Conservation (phyloP, 2,329 filamentous ascomycete genomes). For the Chlorencoelia australis region DNA sequence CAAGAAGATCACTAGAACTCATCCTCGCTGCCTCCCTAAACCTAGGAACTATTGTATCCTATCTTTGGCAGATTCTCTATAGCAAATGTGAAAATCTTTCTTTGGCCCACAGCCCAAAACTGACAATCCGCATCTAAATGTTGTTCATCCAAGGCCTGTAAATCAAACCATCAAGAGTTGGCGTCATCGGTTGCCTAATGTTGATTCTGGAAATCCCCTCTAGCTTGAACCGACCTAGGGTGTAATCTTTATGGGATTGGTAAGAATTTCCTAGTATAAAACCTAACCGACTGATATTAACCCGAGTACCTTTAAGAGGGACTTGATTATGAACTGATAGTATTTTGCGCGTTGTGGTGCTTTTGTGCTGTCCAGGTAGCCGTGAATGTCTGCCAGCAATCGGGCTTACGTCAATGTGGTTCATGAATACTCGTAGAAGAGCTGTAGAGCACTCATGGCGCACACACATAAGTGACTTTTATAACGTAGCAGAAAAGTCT, state of each 20-base stretch:
- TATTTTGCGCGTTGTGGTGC: conserved; percentile 75
- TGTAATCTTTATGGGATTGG: conserved; percentile 63
- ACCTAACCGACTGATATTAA: conserved; percentile 66
- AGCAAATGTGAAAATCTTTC: conserved; percentile 81
- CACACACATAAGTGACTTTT: no score
- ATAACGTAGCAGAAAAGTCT: no score
- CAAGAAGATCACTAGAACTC: conserved; percentile 46
- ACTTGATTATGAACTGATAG: conserved; percentile 68
- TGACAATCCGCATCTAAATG: conserved; percentile 82
- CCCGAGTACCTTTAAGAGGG: conserved; percentile 44
- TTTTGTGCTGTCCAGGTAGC: conserved; percentile 75
- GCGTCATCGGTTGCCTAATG: conserved; percentile 58
- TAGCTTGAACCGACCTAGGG: conserved; percentile 81
- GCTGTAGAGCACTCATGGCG: no score
- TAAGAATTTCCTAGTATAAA: conserved; percentile 82
- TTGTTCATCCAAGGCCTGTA: conserved; percentile 37
- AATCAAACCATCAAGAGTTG: conserved; percentile 62
- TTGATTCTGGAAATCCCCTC: conserved; percentile 27
- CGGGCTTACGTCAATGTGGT: no score
- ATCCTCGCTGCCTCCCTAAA: conserved; percentile 75
- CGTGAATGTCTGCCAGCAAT: conserved; percentile 61
- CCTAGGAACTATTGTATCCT: conserved; percentile 86
- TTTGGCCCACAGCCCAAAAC: conserved; percentile 78
- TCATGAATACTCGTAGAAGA: no score
- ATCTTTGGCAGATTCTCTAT: conserved; percentile 78